These are phyloP conservation scores for Cladosporium colombiae DNA, from an alignment of 2,329 filamentous ascomycete species.

Conservation along the genomic window DNA sequence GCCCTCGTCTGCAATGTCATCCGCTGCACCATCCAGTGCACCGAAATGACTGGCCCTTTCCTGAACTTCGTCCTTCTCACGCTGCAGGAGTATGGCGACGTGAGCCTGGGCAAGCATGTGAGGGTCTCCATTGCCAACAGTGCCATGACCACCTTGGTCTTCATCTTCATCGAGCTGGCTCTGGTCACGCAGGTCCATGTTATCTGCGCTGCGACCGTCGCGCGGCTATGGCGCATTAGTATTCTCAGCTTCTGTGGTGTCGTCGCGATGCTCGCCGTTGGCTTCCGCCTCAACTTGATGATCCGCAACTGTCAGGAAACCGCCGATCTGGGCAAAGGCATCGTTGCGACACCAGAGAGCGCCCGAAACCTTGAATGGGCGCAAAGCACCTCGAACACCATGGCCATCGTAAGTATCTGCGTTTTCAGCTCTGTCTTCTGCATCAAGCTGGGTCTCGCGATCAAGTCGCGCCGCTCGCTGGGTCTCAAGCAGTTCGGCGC, in stretches of 20 bases:
- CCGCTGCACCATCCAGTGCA: slow-evolving; percentile 58
- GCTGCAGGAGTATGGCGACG: slow-evolving; percentile 22
- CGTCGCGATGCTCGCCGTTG: slow-evolving; percentile 54
- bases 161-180: slow-evolving; percentile 58
- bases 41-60: slow-evolving; percentile 64
- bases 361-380: slow-evolving; percentile 8
- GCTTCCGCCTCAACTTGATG: slow-evolving; percentile 55
- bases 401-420: slow-evolving; percentile 58
- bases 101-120: slow-evolving; percentile 21
- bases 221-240: slow-evolving; percentile 45
- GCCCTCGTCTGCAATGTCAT: slow-evolving; percentile 62
- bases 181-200: slow-evolving; percentile 64
- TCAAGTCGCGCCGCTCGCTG: slow-evolving; percentile 56
- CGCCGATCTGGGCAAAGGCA: neutral
- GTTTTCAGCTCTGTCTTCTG: slow-evolving; percentile 65
- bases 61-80: slow-evolving; percentile 53
- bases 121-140: slow-evolving; percentile 48
- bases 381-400: slow-evolving; percentile 46
- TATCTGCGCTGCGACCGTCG: slow-evolving; percentile 55
- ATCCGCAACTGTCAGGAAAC: slow-evolving; percentile 47
- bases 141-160: slow-evolving; percentile 55
- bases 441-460: slow-evolving; percentile 60
- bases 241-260: slow-evolving; percentile 52
- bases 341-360: neutral
- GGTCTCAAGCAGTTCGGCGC: slow-evolving; percentile 63